Evolutionary conservation across 176 grass and related monocot genomes (phyloP).

Genomic region (sorghum (Sorghum bicolor)): DNA sequence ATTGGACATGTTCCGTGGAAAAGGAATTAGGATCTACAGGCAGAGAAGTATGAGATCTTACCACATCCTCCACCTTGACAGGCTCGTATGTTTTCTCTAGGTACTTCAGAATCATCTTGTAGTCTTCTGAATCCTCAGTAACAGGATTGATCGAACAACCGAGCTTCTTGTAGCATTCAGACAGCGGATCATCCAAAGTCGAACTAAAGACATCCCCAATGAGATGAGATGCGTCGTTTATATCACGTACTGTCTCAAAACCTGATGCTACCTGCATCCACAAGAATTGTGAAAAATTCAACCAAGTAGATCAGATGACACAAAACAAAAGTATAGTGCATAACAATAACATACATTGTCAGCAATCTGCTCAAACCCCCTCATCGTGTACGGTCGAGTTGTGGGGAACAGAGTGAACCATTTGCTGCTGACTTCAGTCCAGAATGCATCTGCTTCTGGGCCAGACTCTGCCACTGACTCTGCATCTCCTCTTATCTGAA

Average conservation of each 20-base stretch:
- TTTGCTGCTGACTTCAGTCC: conserved; percentile 65
- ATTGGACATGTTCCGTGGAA: background rate
- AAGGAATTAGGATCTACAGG: background rate
- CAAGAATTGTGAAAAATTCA: background rate
- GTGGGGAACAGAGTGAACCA: conserved; percentile 90
- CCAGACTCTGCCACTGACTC: conserved; percentile 22
- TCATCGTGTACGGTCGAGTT: conserved; percentile 54
- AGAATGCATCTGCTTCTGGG: conserved; percentile 21
- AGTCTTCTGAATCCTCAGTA: conserved; percentile 59
- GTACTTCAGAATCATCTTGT: conserved; percentile 81
- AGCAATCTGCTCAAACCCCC: conserved; percentile 47
- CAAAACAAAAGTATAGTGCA: background rate
- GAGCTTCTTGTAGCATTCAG: conserved; percentile 53
- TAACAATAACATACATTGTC: conserved; percentile 43
- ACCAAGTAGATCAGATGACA: background rate
- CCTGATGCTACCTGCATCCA: conserved; percentile 61
- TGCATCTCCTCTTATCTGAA: conserved; percentile 40
- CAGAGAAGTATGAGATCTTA: background rate
- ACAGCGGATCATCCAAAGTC: conserved; percentile 61
- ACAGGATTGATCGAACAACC: conserved; percentile 55
- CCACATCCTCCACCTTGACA: conserved; percentile 59
- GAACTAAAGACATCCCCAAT: conserved; percentile 41
- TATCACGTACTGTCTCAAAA: conserved; percentile 64
- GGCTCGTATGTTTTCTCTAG: conserved; percentile 78
- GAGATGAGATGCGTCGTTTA: conserved; percentile 70